These are phyloP conservation scores for Takakia lepidozioides DNA, from an alignment of 225 moss, liverwort and hornwort genomes.

Conservation along the genomic window DNA sequence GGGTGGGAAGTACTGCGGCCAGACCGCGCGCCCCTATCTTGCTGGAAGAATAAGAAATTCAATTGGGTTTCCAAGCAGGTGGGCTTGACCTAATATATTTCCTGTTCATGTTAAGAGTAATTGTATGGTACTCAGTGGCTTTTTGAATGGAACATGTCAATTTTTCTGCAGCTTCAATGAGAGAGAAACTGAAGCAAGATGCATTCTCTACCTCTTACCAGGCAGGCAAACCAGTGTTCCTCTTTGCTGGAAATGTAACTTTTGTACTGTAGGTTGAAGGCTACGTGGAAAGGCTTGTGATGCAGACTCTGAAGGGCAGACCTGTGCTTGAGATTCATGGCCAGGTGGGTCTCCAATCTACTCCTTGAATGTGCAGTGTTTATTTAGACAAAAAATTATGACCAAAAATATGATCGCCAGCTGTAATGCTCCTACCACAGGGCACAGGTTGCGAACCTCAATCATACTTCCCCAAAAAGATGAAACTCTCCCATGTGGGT, in stretches of 20 bases:
- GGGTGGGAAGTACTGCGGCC: constrained; percentile 94
- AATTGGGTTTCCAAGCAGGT: constrained; percentile 98
- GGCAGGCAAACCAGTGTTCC: not conserved
- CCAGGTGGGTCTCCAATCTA: constrained; percentile 50
- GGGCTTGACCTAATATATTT: not conserved
- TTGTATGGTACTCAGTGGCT: no score
- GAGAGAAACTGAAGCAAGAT: no score
- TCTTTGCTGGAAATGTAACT: not conserved
- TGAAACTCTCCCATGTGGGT: no score
- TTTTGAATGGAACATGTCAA: no score
- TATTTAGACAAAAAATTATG: no score
- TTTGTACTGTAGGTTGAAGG: no score
- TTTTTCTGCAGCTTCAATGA: no score
- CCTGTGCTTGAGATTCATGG: constrained; percentile 97
- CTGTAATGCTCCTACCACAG: not conserved
- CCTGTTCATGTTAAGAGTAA: not conserved
- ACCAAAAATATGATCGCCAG: no score
- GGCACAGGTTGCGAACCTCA: not conserved
- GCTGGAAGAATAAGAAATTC: constrained; percentile 95
- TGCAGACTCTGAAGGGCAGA: constrained; percentile 75
- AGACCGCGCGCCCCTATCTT: constrained; percentile 78
- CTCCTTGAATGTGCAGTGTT: no score
- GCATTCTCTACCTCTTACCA: no score
- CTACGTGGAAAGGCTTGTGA: not conserved
- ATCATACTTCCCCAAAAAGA: no score